These are phyloP conservation scores for Lasiodiplodia citricola DNA, from an alignment of 2,329 filamentous ascomycete species.

Conservation along the genomic window DNA sequence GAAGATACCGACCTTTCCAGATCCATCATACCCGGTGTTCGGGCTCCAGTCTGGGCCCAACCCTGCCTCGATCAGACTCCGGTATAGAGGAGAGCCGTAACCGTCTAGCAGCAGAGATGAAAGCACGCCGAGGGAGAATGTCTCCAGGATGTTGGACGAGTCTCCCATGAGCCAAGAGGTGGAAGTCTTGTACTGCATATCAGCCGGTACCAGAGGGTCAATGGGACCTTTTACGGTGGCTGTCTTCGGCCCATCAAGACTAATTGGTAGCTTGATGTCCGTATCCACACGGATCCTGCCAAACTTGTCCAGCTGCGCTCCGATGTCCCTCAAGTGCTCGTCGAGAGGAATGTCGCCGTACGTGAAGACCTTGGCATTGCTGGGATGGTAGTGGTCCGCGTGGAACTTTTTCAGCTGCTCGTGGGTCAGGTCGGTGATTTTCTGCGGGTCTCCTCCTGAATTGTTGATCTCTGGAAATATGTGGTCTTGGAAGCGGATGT, in stretches of 20 bases:
- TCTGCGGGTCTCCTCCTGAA: conserved; percentile 93
- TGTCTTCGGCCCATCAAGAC: conserved; percentile 70
- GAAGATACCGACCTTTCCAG: conserved; percentile 78
- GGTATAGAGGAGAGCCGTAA: conserved; percentile 92
- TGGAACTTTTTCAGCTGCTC: conserved; percentile 89
- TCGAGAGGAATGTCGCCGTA: conserved; percentile 90
- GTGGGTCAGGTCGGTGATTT: conserved; percentile 94
- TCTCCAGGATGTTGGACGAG: conserved; percentile 80
- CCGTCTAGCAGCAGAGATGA: conserved; percentile 88
- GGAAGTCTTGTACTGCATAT: conserved; percentile 92
- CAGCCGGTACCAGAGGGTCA: conserved; percentile 82
- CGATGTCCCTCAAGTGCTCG: conserved; percentile 80
- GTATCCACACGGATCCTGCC: conserved; percentile 71
- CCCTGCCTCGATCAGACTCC: conserved; percentile 84
- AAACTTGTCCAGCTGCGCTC: conserved; percentile 75
- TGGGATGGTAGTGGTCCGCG: conserved; percentile 92
- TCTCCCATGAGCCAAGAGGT: conserved; percentile 91
- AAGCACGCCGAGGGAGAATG: conserved; percentile 82
- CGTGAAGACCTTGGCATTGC: conserved; percentile 93
- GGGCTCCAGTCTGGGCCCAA: conserved; percentile 93
- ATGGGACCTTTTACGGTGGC: conserved; percentile 80
- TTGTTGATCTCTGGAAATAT: conserved; percentile 95
- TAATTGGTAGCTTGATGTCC: conserved; percentile 77
- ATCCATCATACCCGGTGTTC: conserved; percentile 89
- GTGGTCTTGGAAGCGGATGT: conserved; percentile 92